phyloP scores from a whole-genome alignment of 1,139 yeast species.

The Debaryomyces coudertii region DNA sequence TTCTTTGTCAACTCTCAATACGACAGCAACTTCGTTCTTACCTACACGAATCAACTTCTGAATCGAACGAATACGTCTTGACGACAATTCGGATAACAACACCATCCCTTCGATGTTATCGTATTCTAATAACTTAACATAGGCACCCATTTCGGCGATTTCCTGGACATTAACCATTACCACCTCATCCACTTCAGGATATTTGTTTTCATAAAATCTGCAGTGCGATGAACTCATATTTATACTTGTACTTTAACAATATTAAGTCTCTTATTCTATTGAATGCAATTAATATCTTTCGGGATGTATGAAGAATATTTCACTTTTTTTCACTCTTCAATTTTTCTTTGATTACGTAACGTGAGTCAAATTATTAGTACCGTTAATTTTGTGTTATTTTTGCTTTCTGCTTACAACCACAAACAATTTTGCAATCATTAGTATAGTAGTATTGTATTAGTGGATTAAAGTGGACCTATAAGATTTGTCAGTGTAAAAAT shows the following conservation, averaged over 20 bases:
- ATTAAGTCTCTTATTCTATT: constrained; percentile 1
- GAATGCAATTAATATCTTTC: background rate
- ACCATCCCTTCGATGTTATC: constrained; percentile 99
- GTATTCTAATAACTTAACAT: constrained; percentile 92
- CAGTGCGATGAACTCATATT: constrained; percentile 85
- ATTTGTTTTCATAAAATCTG: constrained; percentile 96
- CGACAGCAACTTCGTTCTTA: constrained; percentile 97
- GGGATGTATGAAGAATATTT: constrained; percentile 3
- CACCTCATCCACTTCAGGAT: constrained; percentile 98
- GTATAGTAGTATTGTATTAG: background rate
- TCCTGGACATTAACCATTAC: constrained; percentile 99
- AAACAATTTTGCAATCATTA: constrained; percentile 13
- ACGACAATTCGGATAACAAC: constrained; percentile 88
- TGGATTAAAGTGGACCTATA: background rate
- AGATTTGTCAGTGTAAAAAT: background rate
- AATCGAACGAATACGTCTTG: constrained; percentile 98
- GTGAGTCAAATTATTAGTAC: background rate
- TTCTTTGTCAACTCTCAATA: constrained; percentile 97
- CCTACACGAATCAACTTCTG: constrained; percentile 98
- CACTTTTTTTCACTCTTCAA: constrained; percentile 5
- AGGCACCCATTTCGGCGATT: constrained; percentile 98
- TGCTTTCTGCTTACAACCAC: constrained; percentile 4
- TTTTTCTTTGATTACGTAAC: constrained; percentile 5
- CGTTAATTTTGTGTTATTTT: constrained; percentile 9
- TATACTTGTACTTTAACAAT: constrained; percentile 2